Base-by-base conservation (phyloP, 345 rosid species). In the Viola odorata region DNA sequence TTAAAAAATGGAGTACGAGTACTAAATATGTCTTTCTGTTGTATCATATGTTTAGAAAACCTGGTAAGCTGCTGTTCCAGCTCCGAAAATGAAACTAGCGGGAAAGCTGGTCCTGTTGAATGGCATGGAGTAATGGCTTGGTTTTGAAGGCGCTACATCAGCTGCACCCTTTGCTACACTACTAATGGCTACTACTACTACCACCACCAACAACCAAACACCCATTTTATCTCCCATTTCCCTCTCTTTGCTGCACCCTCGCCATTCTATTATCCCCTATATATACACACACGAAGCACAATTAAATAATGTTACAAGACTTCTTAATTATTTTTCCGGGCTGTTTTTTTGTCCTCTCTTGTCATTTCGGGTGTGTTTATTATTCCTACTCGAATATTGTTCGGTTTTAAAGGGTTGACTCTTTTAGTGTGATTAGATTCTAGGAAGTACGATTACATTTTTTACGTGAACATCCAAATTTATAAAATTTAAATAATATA, bases 11-110 rank as follows among this genome's bases (percentile, higher is more conserved):
- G 11, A 9, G 12, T 5, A 38, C 6, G 15, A 10, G 14, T n/a
- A 32, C 3, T 7, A n/a, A n/a, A n/a, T 8, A 9, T 10, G 11
- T 7, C 8, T 8, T 45, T 45, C 55, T 16, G 11, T 11, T 32
- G 6, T 50, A 8, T 52, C 2, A 11, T 12, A 37, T 9, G 8
- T 53, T 16, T 32, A 3, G 36, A 23, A 32, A 6, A 32, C 69
- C 69, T 70, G 69, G 38, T 70, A 70, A 60, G 74, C 74, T 45
- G 74, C 55, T 3, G 74, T 52, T 11, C 57, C 62, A n/a, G 66
- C 42, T 13, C 74, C 69, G 15, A 70, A 70, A 2, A 70, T 53
- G 61, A 64, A 64, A 60, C 23, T 69, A 48, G 50, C 11, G 1
- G 66, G 74, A 53, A 41, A 70, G 42, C 14, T 39, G 37, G 37